Base-by-base conservation (phyloP, 192 early-diverging fungal species). In the Cetraspora pellucida region DNA sequence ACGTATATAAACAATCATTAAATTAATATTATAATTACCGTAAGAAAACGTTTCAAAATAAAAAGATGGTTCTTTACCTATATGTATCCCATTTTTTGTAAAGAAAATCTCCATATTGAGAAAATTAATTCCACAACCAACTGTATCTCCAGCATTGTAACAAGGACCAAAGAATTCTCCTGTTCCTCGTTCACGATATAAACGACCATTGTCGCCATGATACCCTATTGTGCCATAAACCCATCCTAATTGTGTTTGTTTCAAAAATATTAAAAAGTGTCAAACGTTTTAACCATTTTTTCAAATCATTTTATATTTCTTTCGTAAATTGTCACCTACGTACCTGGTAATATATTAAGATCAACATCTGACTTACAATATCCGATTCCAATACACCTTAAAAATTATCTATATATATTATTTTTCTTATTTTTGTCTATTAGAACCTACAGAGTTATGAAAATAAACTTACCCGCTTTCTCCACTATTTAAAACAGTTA, bases 101-200 rank as follows among this genome's bases (percentile, higher is more conserved):
- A 93, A 99, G 75, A 96, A 96, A 7, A 92, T 82, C 10, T 89
- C 87, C 63, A 80, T 87, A 69, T 86, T 82, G 52, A 82, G 71
- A 83, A 95, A 96, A 80, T 98, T 95, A 27, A 99, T 83, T 1
- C 95, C 89, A 80, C 97, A 98, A 17, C 98, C 98, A 76, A 97
- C 90, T 0, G 90, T 88, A 82, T 99, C 98, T 9, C 93, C 95
- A 9, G 94, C 97, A 14, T 89, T 89, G 72, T 91, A 99, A 17
- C 83, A 86, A 9, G 97, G 97, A 1, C 98, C 98, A 79, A 91
- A 99, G 14, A 82, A 76, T 30, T 85, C 78, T n/a, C 96, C 96
- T 16, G 83, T 91, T 10, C 91, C 92, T 10, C 37, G 28, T n/a
- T 65, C 9, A 37, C 28, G 43, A 31, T 37, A 65, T 46, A 81